Percentiles rank a stretch among this genome's conserved stretches.
Conservation (phyloP, 2,329 filamentous ascomycete species). For the Monosporascus cannonballus region DNA sequence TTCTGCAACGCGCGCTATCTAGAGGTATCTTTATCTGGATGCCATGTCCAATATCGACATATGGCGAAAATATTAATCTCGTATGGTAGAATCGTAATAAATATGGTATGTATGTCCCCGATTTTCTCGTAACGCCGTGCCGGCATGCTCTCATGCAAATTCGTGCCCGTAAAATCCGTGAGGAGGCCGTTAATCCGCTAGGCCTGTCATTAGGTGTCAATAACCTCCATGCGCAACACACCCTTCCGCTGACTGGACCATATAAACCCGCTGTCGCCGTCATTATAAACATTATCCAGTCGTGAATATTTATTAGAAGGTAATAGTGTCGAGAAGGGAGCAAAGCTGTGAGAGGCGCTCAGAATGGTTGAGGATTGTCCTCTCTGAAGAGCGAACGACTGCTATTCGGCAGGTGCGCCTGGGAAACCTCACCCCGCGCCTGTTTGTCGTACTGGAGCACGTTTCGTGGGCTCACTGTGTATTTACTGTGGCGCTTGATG, state of each 20-base stretch:
- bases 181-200: not conserved
- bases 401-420: conserved; percentile 12
- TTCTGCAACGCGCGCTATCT: too few relatives aligned
- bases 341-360: conserved; percentile 3
- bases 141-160: not conserved
- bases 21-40: too few relatives aligned
- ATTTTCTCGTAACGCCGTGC: not conserved
- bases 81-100: not conserved
- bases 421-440: conserved; percentile 17
- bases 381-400: conserved; percentile 16
- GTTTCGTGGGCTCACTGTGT: conserved; percentile 19
- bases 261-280: too few relatives aligned
- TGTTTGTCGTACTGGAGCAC: conserved; percentile 15
- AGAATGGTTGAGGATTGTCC: not conserved
- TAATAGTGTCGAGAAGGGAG: not conserved
- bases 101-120: not conserved
- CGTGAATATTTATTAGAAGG: not conserved
- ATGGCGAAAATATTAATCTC: not conserved
- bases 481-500: conserved; percentile 23
- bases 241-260: too few relatives aligned
- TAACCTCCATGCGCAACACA: too few relatives aligned
- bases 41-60: too few relatives aligned
- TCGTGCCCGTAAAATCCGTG: not conserved
- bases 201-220: not conserved
- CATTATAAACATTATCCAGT: too few relatives aligned